A percentile compares a stretch with the other conserved stretches of the same genome.
phyloP scores from a whole-genome alignment of 306 rosid genomes.

The Castanea crenata region DNA sequence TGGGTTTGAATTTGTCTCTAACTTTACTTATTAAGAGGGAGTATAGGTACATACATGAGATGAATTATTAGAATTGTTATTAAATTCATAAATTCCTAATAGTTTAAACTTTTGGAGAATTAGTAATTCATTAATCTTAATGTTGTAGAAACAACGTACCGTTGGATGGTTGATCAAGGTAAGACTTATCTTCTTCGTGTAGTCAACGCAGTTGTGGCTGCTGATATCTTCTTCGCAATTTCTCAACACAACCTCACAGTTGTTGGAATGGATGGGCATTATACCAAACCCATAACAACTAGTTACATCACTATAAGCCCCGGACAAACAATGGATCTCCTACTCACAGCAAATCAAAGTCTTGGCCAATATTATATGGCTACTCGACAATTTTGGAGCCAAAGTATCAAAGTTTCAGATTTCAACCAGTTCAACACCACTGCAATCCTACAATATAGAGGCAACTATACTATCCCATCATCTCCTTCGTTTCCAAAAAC shows the following conservation, averaged over 20 bases:
- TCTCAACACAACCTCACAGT: slow-evolving; percentile 41
- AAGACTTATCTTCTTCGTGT: slow-evolving; percentile 46
- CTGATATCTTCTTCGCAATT: slow-evolving; percentile 35
- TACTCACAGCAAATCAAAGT: slow-evolving; percentile 36
- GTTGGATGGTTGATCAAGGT: slow-evolving; percentile 29
- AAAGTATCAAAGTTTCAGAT: neutral
- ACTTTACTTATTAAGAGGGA: too few relatives aligned
- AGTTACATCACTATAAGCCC: slow-evolving; percentile 44
- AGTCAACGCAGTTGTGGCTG: slow-evolving; percentile 38
- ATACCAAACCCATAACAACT: slow-evolving; percentile 28
- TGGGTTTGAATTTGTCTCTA: too few relatives aligned
- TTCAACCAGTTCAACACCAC: slow-evolving; percentile 38
- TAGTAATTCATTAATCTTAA: neutral
- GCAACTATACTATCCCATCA: neutral
- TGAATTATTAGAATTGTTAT: too few relatives aligned
- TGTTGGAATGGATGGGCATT: slow-evolving; percentile 38
- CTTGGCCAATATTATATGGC: slow-evolving; percentile 44
- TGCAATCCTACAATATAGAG: slow-evolving; percentile 40
- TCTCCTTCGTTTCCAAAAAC: slow-evolving; percentile 15
- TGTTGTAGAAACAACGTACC: slow-evolving; percentile 23
- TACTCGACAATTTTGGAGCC: slow-evolving; percentile 27
- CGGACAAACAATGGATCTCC: slow-evolving; percentile 48
- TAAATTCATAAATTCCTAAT: too few relatives aligned
- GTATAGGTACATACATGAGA: too few relatives aligned
- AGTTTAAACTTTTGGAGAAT: too few relatives aligned